These are phyloP conservation scores for Gracilaria caudata DNA, from an alignment of 23 red algal species.

Conservation along the genomic window DNA sequence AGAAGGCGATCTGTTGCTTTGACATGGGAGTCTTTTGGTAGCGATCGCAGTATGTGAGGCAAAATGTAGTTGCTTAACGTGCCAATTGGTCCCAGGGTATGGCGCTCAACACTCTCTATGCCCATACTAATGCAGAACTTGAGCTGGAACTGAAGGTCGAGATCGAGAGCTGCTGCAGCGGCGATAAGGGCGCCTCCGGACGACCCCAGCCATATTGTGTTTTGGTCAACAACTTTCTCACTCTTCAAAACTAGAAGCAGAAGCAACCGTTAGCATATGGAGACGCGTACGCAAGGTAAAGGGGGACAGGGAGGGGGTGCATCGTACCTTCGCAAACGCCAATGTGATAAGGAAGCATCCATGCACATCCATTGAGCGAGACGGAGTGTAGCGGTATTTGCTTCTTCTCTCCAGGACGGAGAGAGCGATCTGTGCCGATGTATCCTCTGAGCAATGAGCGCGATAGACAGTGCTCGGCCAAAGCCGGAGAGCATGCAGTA, in stretches of 20 bases:
- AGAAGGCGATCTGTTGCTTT: constrained; percentile 52
- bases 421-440: constrained; percentile 25
- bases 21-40: constrained; percentile 47
- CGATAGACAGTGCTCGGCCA: constrained; percentile 35
- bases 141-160: constrained; percentile 50
- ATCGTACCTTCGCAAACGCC: constrained; percentile 60
- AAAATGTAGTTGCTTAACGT: constrained; percentile 28
- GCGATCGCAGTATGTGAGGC: constrained; percentile 28
- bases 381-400: constrained; percentile 43
- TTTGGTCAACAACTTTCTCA: constrained; percentile 41
- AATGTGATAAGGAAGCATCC: constrained; percentile 69
- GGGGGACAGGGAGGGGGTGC: neutral
- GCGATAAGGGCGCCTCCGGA: constrained; percentile 59
- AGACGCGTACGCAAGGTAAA: neutral
- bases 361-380: constrained; percentile 57
- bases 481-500: constrained; percentile 17
- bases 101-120: constrained; percentile 30
- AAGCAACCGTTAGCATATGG: neutral
- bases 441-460: constrained; percentile 15
- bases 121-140: constrained; percentile 33
- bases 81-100: constrained; percentile 33
- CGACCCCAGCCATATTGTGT: constrained; percentile 57
- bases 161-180: constrained; percentile 29
- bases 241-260: constrained; percentile 24
- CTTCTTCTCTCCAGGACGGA: constrained; percentile 7